phyloP scores from a whole-genome alignment of 2,329 filamentous ascomycete species.

The Xylariaceae sp. region DNA sequence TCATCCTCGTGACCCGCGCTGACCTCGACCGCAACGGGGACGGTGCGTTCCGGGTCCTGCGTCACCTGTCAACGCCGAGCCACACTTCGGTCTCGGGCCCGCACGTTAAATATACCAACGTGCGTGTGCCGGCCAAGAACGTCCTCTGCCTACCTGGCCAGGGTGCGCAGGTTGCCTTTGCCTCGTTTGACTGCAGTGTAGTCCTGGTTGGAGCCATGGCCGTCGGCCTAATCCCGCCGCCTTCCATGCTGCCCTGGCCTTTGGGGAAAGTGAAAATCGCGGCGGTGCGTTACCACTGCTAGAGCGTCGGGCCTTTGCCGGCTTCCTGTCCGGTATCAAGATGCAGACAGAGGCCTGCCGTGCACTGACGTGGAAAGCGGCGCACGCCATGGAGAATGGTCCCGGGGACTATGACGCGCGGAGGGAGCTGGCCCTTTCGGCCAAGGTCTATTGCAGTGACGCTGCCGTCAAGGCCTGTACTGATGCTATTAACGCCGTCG shows the following conservation, averaged over 20 bases:
- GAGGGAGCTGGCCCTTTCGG: slow-evolving; percentile 46
- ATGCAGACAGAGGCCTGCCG: slow-evolving; percentile 50
- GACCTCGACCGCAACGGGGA: slow-evolving; percentile 44
- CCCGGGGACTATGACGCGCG: slow-evolving; percentile 38
- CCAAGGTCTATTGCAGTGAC: slow-evolving; percentile 52
- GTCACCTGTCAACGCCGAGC: slow-evolving; percentile 44
- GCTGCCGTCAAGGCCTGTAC: slow-evolving; percentile 45
- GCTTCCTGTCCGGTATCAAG: slow-evolving; percentile 51
- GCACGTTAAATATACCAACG: slow-evolving; percentile 45
- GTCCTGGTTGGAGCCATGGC: slow-evolving; percentile 54
- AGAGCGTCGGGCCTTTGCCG: slow-evolving; percentile 48
- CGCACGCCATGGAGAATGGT: slow-evolving; percentile 41
- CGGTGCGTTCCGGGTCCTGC: slow-evolving; percentile 44
- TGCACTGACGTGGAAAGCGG: slow-evolving; percentile 51
- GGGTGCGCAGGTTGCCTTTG: slow-evolving; percentile 41
- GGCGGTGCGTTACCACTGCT: slow-evolving; percentile 45
- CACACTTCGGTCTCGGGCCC: slow-evolving; percentile 49
- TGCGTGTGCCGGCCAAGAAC: slow-evolving; percentile 47
- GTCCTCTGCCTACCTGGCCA: slow-evolving; percentile 43
- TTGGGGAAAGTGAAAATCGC: slow-evolving; percentile 46
- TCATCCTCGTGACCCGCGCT: slow-evolving; percentile 48
- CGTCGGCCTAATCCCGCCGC: slow-evolving; percentile 50
- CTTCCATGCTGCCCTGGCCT: slow-evolving; percentile 50
- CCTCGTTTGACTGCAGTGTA: slow-evolving; percentile 43
- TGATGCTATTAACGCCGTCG: slow-evolving; percentile 51